Base-by-base conservation (phyloP, 257 asterid species). In the Mentha longifolia region DNA sequence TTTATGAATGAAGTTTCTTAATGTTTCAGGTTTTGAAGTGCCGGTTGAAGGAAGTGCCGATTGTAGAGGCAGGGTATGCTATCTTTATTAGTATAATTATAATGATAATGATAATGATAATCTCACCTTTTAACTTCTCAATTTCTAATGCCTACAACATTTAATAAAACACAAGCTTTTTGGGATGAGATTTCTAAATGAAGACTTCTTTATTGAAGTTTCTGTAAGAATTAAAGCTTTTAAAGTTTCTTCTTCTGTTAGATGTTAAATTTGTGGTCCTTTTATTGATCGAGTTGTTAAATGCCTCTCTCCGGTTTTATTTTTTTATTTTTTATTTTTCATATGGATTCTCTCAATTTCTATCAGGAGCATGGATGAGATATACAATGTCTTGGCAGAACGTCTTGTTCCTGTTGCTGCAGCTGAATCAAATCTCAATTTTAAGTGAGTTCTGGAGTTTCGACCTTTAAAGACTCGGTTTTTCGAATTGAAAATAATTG, bases 401-500 rank as follows among this genome's bases (percentile, higher is more conserved):
- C 95, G 87, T 52, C 88, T 91, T 67, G 91, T 91, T 77, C 95
- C 95, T 3, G 67, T 83, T 71, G 94, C 96, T 60, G 94, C 95
- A 67, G 89, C 89, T 57, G 86, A 86, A 74, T 85, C 97, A 72
- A 84, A 77, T 84, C 82, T 90, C 43, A 71, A 85, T 62, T 85
- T 79, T 62, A 93, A 89, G 98, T 93, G 81, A 89, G 88, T 77
- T 76, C 9, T 51, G 35, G 16, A 45, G 22, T 47, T 37, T 67
- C 35, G 22, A 16, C 3, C 61, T 30, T 43, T 43, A 56, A 46
- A 57, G 45, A 30, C 64, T 62, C 31, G 59, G 61, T 60, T 64
- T 74, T 8, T 67, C 65, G 51, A 65, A 31, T 60, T 72, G 61
- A 50, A 66, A 19, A 14, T n/a, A 39, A 31, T 19, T 67, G 19